phyloP scores from a whole-genome alignment of 331 rosid species.

The Stylosanthes scabra region DNA sequence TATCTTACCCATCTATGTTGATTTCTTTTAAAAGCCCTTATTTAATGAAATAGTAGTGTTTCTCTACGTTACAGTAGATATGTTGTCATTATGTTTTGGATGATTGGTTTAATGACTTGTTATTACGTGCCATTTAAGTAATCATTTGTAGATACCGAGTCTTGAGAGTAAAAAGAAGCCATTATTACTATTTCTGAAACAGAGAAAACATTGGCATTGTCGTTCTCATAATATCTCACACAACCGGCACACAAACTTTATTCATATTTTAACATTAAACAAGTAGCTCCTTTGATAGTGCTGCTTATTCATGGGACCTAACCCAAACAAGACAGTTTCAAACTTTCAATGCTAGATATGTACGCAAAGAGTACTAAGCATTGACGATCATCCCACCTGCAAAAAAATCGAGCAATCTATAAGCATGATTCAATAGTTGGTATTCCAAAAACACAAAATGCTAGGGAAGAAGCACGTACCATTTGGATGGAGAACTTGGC shows the following conservation, averaged over 20 bases:
- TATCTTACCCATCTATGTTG: background rate
- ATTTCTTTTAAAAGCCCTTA: background rate
- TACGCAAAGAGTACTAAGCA: constrained; percentile 5
- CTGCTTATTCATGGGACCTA: background rate
- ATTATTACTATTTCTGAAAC: background rate
- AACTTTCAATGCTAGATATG: no score
- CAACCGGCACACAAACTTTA: background rate
- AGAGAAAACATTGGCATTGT: background rate
- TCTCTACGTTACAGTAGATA: background rate
- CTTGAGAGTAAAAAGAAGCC: background rate
- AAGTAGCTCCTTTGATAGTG: background rate
- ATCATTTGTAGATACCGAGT: no score
- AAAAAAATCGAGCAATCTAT: background rate
- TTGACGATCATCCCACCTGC: constrained; percentile 47
- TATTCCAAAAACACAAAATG: background rate
- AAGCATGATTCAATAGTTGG: background rate
- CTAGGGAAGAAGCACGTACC: constrained; percentile 25
- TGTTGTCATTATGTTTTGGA: background rate
- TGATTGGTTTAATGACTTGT: no score
- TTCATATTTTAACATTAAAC: constrained; percentile 1
- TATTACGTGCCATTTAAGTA: background rate
- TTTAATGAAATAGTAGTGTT: background rate
- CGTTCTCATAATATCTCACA: background rate
- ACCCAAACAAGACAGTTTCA: background rate
- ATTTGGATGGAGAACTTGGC: constrained; percentile 66